Conservation (phyloP, 768 basidiomycete genomes). For the Rhodosporidiobolus sp. region DNA sequence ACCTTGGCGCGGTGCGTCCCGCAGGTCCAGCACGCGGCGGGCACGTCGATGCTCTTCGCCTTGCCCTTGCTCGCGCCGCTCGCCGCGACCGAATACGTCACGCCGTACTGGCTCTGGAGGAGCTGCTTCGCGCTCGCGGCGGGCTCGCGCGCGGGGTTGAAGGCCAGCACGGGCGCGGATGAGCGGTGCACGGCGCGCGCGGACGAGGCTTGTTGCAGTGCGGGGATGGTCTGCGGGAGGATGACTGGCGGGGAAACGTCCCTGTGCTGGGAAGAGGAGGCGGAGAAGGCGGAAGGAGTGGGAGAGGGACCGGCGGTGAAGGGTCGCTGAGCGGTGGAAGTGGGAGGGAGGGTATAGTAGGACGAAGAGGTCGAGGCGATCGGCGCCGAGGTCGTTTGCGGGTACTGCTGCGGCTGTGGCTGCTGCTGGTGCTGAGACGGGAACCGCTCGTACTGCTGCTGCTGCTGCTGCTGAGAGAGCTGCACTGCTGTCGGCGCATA, state of each 20-base stretch:
- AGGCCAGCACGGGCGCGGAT: constrained; percentile 11
- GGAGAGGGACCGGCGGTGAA: no score
- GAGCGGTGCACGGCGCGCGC: constrained; percentile 7
- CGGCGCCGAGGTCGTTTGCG: no score
- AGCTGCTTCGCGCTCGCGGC: constrained; percentile 8
- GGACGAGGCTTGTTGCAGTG: background rate
- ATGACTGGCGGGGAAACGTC: background rate
- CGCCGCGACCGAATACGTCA: background rate
- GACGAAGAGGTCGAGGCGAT: no score
- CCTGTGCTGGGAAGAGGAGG: no score
- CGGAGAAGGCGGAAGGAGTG: no score
- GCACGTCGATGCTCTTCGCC: constrained; percentile 1
- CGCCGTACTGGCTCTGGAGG: constrained; percentile 6
- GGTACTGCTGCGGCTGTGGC: no score
- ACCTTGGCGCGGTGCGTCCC: background rate
- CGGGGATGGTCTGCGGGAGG: background rate
- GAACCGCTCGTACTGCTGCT: no score
- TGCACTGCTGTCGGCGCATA: no score
- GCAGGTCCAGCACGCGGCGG: constrained; percentile 3
- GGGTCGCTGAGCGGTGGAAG: no score
- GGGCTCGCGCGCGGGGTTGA: constrained; percentile 24
- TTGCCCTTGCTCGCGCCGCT: constrained; percentile 12
- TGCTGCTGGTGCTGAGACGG: no score
- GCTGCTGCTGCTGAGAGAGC: no score
- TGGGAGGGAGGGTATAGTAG: no score